Evolutionary conservation across 345 rosid species (phyloP), one percentile per base, ranked within the genome.

Genomic region (Citrus maxima): DNA sequence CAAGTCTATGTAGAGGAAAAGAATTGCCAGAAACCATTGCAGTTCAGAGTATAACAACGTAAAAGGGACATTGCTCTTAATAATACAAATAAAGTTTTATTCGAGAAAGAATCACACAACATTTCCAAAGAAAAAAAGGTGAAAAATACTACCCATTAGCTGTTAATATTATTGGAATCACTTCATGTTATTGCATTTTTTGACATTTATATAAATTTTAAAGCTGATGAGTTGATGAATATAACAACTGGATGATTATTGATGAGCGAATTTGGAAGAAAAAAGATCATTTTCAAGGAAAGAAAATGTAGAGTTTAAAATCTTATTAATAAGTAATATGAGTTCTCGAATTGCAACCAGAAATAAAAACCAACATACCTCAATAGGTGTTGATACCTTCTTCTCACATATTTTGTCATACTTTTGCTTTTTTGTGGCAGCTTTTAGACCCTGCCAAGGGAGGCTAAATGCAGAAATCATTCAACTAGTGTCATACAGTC

Each of bases 371-470:
- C 40, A 37, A 61, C 76, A 77, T 74, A 93, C 97, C 98, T 93
- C 98, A 77, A 95, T 95, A 61, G 97, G 97, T 79, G 98, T 94
- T 74, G 97, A 87, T 51, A 93, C 82, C 85, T 94, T 94, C 91
- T 91, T 94, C 88, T 93, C 95, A 32, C 97, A 89, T 79, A 94
- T 93, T 86, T 91, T 87, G 81, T 94, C 96, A 74, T 94, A 93
- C 79, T 94, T 93, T 73, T 93, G 97, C 86, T 93, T 94, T 82
- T 94, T 94, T 62, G 95, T 93, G 49, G 92, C 94, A 59, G 95
- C 97, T 88, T 89, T 93, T 76, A 94, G 85, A 62, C 98, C 98
- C 87, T 91, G 98, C 98, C 97, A 94, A 8, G 98, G 98, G 77
- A 94, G 96, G 87, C 96, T 94, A 81, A 74, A 73, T 64, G 72